These are phyloP conservation scores for Globisporangium takayamanum DNA, from an alignment of 352 stramenopile species.

Conservation along the genomic window DNA sequence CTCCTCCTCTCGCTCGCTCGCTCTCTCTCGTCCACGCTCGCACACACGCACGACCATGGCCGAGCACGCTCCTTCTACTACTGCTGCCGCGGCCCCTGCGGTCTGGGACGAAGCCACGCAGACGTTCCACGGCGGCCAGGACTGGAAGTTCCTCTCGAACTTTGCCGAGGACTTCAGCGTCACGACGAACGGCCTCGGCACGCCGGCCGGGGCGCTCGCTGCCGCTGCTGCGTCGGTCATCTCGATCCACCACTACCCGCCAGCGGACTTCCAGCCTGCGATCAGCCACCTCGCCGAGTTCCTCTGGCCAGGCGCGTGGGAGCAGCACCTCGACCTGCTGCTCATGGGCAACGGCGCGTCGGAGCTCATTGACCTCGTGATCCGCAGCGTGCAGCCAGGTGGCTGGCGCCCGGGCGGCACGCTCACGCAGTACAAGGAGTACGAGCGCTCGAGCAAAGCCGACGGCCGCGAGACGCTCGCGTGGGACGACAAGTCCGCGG, in stretches of 20 bases:
- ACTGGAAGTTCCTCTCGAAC: constrained; percentile 89
- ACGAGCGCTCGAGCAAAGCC: constrained; percentile 79
- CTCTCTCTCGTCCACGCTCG: not conserved
- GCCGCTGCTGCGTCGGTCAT: constrained; percentile 65
- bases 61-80: not conserved
- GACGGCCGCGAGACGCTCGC: constrained; percentile 72
- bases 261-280: constrained; percentile 86
- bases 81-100: constrained; percentile 7
- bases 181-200: constrained; percentile 85
- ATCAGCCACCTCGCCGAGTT: constrained; percentile 86
- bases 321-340: constrained; percentile 57
- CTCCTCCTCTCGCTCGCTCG: too few species aligned
- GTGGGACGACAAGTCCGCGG: constrained; percentile 64
- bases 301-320: constrained; percentile 58
- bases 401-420: constrained; percentile 72
- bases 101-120: constrained; percentile 82
- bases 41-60: constrained; percentile 2
- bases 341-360: constrained; percentile 82
- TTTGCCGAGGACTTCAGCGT: constrained; percentile 89
- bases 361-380: constrained; percentile 86
- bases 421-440: constrained; percentile 84
- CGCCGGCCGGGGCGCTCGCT: constrained; percentile 56
- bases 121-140: constrained; percentile 89
- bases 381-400: constrained; percentile 68
- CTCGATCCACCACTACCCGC: constrained; percentile 87